Conservation (phyloP, 371 early-diverging fungal genomes). For the Mucor mucedo region DNA sequence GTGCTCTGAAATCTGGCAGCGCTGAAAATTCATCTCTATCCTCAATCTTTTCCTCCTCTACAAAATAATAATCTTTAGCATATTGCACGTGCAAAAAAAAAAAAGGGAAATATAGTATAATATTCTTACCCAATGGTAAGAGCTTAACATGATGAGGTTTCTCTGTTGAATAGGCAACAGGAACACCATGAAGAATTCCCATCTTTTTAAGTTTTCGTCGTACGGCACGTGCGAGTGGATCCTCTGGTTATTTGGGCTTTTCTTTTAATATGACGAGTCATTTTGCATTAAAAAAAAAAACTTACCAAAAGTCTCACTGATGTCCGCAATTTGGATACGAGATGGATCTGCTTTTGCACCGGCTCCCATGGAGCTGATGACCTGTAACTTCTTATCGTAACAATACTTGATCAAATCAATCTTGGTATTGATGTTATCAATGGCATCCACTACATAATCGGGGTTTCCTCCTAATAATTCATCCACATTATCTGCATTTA, state of each 20-base stretch:
- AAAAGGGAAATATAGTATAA: background rate
- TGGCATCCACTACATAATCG: constrained; percentile 87
- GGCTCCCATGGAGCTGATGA: constrained; percentile 94
- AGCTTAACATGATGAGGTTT: constrained; percentile 85
- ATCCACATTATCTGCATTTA: constrained; percentile 74
- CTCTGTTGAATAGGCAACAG: constrained; percentile 93
- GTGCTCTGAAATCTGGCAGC: constrained; percentile 86
- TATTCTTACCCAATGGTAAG: constrained; percentile 61
- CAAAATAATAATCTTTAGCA: background rate
- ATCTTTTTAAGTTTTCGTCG: constrained; percentile 72
- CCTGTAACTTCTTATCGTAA: constrained; percentile 65
- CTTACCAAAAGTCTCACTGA: constrained; percentile 86
- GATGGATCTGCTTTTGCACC: constrained; percentile 95
- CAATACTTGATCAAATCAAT: constrained; percentile 88
- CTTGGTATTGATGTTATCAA: constrained; percentile 95
- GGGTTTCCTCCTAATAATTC: constrained; percentile 72
- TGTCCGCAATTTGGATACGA: constrained; percentile 92
- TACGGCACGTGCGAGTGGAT: constrained; percentile 89
- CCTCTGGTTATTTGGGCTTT: constrained; percentile 62
- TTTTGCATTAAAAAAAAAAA: background rate
- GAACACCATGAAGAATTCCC: constrained; percentile 75
- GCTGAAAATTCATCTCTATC: constrained; percentile 89
- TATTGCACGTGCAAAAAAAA: background rate
- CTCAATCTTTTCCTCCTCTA: constrained; percentile 77
- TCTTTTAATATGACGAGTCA: background rate